phyloP scores from a whole-genome alignment of 441 rosid genomes.

The Adansonia grandidieri region DNA sequence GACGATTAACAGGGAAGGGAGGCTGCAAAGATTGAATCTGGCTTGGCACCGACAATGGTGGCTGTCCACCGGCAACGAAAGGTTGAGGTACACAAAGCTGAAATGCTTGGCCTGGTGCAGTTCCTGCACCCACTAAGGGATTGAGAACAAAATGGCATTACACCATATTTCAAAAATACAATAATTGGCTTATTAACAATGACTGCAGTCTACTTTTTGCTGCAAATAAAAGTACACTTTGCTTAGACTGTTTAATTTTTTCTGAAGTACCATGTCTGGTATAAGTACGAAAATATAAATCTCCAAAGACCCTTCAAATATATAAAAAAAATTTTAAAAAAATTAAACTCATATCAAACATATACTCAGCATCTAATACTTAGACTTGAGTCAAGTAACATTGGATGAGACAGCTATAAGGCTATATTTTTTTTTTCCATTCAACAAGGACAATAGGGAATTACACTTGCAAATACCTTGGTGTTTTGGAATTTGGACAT shows the following conservation, averaged over 20 bases:
- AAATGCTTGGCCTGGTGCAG: conserved; percentile 55
- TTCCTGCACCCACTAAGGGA: conserved; percentile 39
- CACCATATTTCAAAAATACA: not conserved
- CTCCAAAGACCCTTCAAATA: too few species aligned
- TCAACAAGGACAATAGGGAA: not conserved
- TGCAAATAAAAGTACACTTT: not conserved
- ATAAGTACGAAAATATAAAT: too few species aligned
- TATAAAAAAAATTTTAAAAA: too few species aligned
- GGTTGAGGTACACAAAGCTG: conserved; percentile 57
- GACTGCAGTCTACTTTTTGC: not conserved
- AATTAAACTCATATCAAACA: too few species aligned
- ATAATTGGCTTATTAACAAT: not conserved
- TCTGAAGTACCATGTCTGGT: too few species aligned
- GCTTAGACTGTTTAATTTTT: not conserved
- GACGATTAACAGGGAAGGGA: conserved; percentile 48
- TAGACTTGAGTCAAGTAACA: too few species aligned
- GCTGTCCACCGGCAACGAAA: conserved; percentile 50
- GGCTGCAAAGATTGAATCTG: conserved; percentile 62
- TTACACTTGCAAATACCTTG: conserved; percentile 53
- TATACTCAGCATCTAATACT: too few species aligned
- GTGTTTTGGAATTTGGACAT: conserved; percentile 70
- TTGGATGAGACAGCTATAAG: not conserved
- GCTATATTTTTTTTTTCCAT: not conserved
- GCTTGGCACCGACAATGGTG: conserved; percentile 48
- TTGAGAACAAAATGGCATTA: not conserved